A percentile compares a stretch with the other conserved stretches of the same genome.
These are phyloP conservation scores for Cetradonia linearis DNA, from an alignment of 495 filamentous ascomycete species.

Conservation along the genomic window DNA sequence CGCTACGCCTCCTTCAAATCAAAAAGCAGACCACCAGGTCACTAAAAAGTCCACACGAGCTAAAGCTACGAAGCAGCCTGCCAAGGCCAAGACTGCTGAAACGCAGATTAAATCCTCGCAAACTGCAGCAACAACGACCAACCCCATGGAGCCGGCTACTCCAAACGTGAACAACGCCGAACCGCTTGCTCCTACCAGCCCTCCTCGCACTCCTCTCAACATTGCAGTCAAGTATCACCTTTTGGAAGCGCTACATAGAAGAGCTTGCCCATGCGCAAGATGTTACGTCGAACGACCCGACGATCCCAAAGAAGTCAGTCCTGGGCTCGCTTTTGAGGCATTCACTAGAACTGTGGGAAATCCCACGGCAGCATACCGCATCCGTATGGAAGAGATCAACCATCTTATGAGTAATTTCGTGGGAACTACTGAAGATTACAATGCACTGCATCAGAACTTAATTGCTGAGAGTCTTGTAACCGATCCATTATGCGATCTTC, in stretches of 20 bases:
- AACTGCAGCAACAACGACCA: not conserved
- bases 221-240: not conserved
- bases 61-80: too few species aligned
- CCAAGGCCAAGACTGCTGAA: too few species aligned
- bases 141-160: not conserved
- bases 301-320: not conserved
- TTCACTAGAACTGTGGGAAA: not conserved
- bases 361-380: not conserved
- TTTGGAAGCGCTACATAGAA: not conserved
- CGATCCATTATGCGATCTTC: not conserved
- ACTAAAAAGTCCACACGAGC: too few species aligned
- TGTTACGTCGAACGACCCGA: not conserved
- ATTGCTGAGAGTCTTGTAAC: not conserved
- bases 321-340: not conserved
- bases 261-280: not conserved
- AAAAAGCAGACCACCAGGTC: too few species aligned
- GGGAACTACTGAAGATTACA: not conserved
- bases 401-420: not conserved
- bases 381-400: not conserved
- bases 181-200: not conserved
- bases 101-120: too few species aligned
- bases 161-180: not conserved
- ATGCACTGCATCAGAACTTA: not conserved
- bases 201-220: too few species aligned
- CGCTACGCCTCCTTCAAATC: too few species aligned